Conservation (phyloP, 306 rosid genomes). For the Corylus heterophylla region DNA sequence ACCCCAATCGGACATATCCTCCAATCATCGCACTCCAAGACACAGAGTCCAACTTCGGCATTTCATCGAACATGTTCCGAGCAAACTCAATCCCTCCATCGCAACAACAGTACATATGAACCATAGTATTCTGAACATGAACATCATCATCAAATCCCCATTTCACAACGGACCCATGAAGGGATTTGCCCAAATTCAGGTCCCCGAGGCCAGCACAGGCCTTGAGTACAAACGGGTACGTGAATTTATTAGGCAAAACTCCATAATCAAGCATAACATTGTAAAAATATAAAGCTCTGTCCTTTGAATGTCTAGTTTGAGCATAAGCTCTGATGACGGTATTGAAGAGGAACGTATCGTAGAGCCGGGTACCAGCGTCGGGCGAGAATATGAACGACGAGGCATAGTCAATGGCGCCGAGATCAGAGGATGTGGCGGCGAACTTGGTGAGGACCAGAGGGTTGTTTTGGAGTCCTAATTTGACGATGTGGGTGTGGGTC, state of each 20-base stretch:
- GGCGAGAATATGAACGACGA: slow-evolving; percentile 56
- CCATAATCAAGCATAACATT: slow-evolving; percentile 47
- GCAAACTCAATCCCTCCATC: slow-evolving; percentile 54
- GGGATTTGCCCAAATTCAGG: slow-evolving; percentile 50
- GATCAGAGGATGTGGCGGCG: slow-evolving; percentile 58
- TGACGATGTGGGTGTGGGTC: slow-evolving; percentile 62
- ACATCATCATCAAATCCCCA: slow-evolving; percentile 64
- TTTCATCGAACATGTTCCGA: slow-evolving; percentile 68
- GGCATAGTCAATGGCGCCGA: slow-evolving; percentile 57
- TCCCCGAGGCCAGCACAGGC: slow-evolving; percentile 75
- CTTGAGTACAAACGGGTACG: slow-evolving; percentile 86
- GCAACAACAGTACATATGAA: slow-evolving; percentile 82
- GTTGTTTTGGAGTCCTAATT: slow-evolving; percentile 67
- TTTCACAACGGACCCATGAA: slow-evolving; percentile 68
- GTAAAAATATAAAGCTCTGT: slow-evolving; percentile 42
- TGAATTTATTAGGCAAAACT: slow-evolving; percentile 75
- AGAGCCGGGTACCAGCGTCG: slow-evolving; percentile 37
- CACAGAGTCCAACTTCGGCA: slow-evolving; percentile 58
- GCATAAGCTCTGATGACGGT: slow-evolving; percentile 76
- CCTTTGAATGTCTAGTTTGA: slow-evolving; percentile 47
- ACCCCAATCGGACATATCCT: slow-evolving; percentile 66
- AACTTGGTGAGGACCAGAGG: slow-evolving; percentile 84
- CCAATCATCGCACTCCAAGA: slow-evolving; percentile 96
- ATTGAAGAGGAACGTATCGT: slow-evolving; percentile 73
- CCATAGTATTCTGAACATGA: slow-evolving; percentile 74